Conservation (phyloP, 805 yeast genomes). For the Zygosaccharomyces rouxii region DNA sequence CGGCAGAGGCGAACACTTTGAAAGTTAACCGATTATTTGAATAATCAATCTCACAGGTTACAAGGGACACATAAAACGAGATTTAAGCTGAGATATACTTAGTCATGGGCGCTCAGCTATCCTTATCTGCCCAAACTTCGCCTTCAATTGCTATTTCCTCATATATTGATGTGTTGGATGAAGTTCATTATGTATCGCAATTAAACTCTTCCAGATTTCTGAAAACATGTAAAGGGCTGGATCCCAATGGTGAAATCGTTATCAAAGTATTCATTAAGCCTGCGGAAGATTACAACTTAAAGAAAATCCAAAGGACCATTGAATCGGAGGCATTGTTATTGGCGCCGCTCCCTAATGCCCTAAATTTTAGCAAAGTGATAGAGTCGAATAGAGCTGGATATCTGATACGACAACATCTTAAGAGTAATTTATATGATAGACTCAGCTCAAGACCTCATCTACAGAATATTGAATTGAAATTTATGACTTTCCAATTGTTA, state of each 20-base stretch:
- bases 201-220: slow-evolving; percentile 79
- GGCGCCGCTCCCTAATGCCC: slow-evolving; percentile 51
- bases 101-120: slow-evolving; percentile 83
- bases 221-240: slow-evolving; percentile 78
- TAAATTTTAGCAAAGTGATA: slow-evolving; percentile 68
- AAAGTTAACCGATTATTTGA: not conserved
- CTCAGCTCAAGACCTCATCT: slow-evolving; percentile 83
- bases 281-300: slow-evolving; percentile 23
- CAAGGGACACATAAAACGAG: not conserved
- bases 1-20: not conserved
- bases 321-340: slow-evolving; percentile 37
- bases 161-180: slow-evolving; percentile 73
- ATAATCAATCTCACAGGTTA: not conserved
- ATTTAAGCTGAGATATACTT: slow-evolving; percentile 57
- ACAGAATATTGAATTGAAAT: slow-evolving; percentile 72
- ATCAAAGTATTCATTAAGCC: slow-evolving; percentile 85
- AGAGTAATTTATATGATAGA: slow-evolving; percentile 81
- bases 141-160: slow-evolving; percentile 90
- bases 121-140: slow-evolving; percentile 82
- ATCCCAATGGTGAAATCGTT: slow-evolving; percentile 64
- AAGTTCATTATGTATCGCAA: slow-evolving; percentile 69
- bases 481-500: slow-evolving; percentile 79
- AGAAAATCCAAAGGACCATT: slow-evolving; percentile 33
- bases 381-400: slow-evolving; percentile 94
- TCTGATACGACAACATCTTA: slow-evolving; percentile 73